Conservation (phyloP, 2,329 filamentous ascomycete species). For the Claviceps paspali region DNA sequence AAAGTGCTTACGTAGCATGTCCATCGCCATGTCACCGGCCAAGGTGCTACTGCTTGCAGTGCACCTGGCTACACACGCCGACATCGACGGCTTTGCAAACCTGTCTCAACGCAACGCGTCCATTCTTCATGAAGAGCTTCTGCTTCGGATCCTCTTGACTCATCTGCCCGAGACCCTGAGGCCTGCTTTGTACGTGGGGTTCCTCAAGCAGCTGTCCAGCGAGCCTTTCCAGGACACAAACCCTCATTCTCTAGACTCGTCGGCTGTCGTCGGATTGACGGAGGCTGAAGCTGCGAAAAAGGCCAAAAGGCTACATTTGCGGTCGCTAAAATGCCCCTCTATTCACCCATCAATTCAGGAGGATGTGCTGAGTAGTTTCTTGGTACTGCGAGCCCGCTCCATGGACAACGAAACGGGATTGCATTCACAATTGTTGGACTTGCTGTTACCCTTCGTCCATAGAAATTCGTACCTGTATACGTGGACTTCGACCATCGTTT, state of each 20-base stretch:
- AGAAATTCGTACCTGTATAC: conserved; percentile 44
- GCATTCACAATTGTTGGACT: conserved; percentile 48
- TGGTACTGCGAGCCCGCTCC: conserved; percentile 51
- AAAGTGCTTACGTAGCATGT: background rate
- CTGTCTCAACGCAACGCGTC: conserved; percentile 41
- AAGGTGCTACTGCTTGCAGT: conserved; percentile 61
- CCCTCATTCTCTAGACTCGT: conserved; percentile 35
- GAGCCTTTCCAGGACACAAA: conserved; percentile 26
- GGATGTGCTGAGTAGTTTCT: conserved; percentile 46
- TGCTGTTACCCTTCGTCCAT: conserved; percentile 53
- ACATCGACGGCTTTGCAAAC: conserved; percentile 45
- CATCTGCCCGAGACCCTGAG: conserved; percentile 59
- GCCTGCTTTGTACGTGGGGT: conserved; percentile 45
- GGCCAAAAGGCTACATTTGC: conserved; percentile 46
- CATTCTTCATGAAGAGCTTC: conserved; percentile 46
- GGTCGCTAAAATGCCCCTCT: conserved; percentile 37
- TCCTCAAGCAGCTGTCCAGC: conserved; percentile 42
- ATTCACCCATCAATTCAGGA: conserved; percentile 30
- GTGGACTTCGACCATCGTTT: conserved; percentile 53
- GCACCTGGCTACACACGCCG: conserved; percentile 49
- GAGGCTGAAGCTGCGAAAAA: conserved; percentile 50
- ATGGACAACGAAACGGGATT: conserved; percentile 62
- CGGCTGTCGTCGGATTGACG: conserved; percentile 40
- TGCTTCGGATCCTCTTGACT: conserved; percentile 60
- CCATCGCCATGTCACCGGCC: conserved; percentile 38